A percentile compares a stretch with the other conserved stretches of the same genome.
phyloP scores from a whole-genome alignment of 495 filamentous ascomycete genomes.

The Aspergillus leporis region DNA sequence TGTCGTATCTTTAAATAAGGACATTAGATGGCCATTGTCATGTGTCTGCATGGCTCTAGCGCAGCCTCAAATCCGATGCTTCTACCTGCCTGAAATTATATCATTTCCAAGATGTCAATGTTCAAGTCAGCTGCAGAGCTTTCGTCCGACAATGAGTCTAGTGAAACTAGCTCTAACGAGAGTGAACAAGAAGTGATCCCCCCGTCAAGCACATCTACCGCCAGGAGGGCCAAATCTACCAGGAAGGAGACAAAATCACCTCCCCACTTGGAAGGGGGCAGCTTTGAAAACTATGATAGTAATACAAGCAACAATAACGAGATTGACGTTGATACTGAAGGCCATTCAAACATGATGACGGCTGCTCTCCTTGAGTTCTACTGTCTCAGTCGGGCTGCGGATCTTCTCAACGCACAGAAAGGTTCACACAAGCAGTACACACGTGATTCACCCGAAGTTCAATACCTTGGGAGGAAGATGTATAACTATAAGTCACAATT shows the following conservation, averaged over 20 bases:
- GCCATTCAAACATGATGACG: conserved; percentile 47
- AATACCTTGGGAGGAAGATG: conserved; percentile 42
- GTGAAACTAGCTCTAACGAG: conserved; percentile 29
- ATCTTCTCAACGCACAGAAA: conserved; percentile 44
- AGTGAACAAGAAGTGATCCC: conserved; percentile 18
- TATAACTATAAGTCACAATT: conserved; percentile 45
- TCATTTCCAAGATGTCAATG: conserved; percentile 42
- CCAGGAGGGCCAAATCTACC: conserved; percentile 1
- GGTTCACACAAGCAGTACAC: conserved; percentile 35
- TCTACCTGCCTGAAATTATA: not conserved
- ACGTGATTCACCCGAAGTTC: conserved; percentile 45
- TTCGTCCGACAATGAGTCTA: conserved; percentile 40
- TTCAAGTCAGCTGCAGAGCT: conserved; percentile 44
- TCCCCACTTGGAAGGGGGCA: conserved; percentile 2
- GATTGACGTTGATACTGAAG: conserved; percentile 31
- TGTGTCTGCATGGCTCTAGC: conserved; percentile 9
- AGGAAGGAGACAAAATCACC: conserved; percentile 14
- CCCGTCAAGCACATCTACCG: conserved; percentile 8
- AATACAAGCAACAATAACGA: conserved; percentile 25
- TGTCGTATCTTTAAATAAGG: not conserved
- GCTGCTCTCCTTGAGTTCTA: conserved; percentile 47
- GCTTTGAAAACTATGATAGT: conserved; percentile 18
- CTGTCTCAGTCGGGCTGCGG: conserved; percentile 45
- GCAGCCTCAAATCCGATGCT: conserved; percentile 5
- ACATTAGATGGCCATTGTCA: conserved; percentile 17